These are phyloP conservation scores for Edaphochlamys debaryana DNA, from an alignment of 139 green algal species.

Conservation along the genomic window DNA sequence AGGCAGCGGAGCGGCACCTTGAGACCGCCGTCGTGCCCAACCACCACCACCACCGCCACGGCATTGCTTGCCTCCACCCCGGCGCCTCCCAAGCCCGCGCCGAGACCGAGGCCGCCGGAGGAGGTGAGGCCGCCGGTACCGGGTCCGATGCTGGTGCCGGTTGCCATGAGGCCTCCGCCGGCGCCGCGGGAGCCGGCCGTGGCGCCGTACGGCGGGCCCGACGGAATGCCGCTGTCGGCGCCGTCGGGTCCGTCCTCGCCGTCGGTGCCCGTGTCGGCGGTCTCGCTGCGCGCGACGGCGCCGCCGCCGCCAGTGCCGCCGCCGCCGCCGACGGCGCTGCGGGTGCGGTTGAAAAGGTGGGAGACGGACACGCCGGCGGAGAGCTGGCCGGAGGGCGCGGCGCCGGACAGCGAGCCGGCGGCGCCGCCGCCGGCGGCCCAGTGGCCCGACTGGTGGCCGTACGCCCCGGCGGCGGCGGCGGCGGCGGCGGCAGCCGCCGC, in stretches of 20 bases:
- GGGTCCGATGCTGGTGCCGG: no score
- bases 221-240: neutral
- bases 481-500: no score
- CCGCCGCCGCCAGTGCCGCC: no score
- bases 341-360: neutral
- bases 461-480: no score
- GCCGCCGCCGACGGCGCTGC: neutral
- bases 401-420: no score
- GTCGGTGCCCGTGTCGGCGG: neutral
- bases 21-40: constrained; percentile 3
- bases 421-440: no score
- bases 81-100: neutral
- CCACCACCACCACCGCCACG: constrained; percentile 11
- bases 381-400: no score
- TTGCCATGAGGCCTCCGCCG: neutral
- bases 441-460: no score
- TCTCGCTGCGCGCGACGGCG: neutral
- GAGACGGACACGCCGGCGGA: neutral
- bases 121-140: no score
- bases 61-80: constrained; percentile 33
- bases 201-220: neutral
- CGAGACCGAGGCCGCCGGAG: no score
- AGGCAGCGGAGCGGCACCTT: constrained; percentile 14
- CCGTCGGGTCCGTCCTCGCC: no score
- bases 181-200: neutral